Conservation (phyloP, 805 yeast species). For the Candida berthetii region DNA sequence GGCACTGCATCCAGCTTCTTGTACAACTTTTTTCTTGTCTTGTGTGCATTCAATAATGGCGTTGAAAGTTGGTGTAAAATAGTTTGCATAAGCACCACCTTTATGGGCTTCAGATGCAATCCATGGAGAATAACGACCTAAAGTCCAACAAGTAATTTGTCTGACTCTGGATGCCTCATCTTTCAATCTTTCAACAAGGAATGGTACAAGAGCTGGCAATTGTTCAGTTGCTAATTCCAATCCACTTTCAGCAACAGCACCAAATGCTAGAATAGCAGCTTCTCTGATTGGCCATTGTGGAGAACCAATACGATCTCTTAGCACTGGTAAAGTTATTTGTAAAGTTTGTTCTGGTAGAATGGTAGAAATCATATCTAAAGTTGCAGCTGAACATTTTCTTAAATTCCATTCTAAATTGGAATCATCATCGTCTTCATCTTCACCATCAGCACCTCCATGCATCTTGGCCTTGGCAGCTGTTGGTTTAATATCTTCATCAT, state of each 20-base stretch:
- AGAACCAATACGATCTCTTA: slow-evolving; percentile 65
- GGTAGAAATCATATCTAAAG: slow-evolving; percentile 75
- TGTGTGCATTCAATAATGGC: slow-evolving; percentile 69
- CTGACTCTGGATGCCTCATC: slow-evolving; percentile 82
- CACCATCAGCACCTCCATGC: slow-evolving; percentile 57
- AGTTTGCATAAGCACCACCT: slow-evolving; percentile 57
- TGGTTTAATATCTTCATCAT: slow-evolving; percentile 85
- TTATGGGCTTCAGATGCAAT: slow-evolving; percentile 62
- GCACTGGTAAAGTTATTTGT: slow-evolving; percentile 60
- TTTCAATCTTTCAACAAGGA: slow-evolving; percentile 68
- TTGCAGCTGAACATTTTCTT: slow-evolving; percentile 92
- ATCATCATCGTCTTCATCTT: slow-evolving; percentile 65
- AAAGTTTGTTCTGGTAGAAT: slow-evolving; percentile 64
- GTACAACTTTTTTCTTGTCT: slow-evolving; percentile 89
- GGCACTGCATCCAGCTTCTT: slow-evolving; percentile 88
- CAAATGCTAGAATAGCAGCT: slow-evolving; percentile 89
- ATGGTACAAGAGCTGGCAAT: slow-evolving; percentile 78
- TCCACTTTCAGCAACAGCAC: slow-evolving; percentile 92
- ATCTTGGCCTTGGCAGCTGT: slow-evolving; percentile 58
- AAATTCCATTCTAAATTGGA: slow-evolving; percentile 80
- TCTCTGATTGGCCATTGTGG: slow-evolving; percentile 86
- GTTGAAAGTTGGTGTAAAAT: slow-evolving; percentile 72
- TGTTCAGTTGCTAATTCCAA: slow-evolving; percentile 62
- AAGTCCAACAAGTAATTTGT: slow-evolving; percentile 94
- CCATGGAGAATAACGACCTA: slow-evolving; percentile 82